phyloP scores from a whole-genome alignment of 2,329 filamentous ascomycete genomes.

The Alternaria alternata region DNA sequence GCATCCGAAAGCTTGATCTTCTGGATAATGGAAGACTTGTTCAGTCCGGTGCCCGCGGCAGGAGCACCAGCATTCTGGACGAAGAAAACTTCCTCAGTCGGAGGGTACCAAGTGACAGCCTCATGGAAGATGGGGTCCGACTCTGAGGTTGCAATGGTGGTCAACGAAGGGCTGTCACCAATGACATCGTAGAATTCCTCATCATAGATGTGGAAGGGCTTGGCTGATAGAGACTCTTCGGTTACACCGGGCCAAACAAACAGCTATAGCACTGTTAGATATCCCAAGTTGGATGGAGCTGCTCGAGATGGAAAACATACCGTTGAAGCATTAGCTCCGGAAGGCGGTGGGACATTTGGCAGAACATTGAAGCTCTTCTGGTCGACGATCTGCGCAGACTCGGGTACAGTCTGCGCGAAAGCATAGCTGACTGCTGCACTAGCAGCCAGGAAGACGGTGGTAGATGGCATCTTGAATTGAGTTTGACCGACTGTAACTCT shows the following conservation, averaged over 20 bases:
- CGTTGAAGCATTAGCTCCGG: slow-evolving; percentile 27
- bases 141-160: slow-evolving; percentile 31
- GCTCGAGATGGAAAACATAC: slow-evolving; percentile 15
- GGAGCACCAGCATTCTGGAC: slow-evolving; percentile 35
- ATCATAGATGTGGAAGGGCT: slow-evolving; percentile 39
- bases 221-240: slow-evolving; percentile 27
- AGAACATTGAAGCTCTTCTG: slow-evolving; percentile 35
- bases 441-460: slow-evolving; percentile 8
- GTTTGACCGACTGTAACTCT: not conserved
- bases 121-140: slow-evolving; percentile 37
- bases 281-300: not conserved
- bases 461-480: slow-evolving; percentile 10
- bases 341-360: slow-evolving; percentile 27
- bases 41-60: slow-evolving; percentile 34
- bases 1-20: slow-evolving; percentile 36
- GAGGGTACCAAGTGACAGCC: slow-evolving; percentile 35
- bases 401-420: slow-evolving; percentile 29
- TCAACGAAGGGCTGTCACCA: slow-evolving; percentile 31
- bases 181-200: slow-evolving; percentile 37
- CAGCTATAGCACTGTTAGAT: slow-evolving; percentile 20
- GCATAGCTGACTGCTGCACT: slow-evolving; percentile 14
- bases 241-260: slow-evolving; percentile 35
- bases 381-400: slow-evolving; percentile 31
- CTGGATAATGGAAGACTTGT: slow-evolving; percentile 37
- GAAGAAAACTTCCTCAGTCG: slow-evolving; percentile 35